These are phyloP conservation scores for Piromyces sp. DNA, from an alignment of 192 early-diverging fungal genomes.

Conservation along the genomic window DNA sequence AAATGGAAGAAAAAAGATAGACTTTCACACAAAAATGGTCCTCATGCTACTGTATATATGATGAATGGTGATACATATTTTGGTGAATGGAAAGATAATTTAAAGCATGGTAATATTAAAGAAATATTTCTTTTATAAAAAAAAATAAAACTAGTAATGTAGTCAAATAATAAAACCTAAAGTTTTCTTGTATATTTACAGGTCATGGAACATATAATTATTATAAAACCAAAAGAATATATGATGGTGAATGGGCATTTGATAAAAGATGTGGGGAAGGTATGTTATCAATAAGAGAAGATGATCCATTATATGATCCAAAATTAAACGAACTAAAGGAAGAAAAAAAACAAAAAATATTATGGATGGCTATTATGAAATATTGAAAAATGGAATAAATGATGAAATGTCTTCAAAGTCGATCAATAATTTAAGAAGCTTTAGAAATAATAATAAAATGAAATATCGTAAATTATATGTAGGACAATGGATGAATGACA, in stretches of 20 bases:
- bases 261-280: slow-evolving; percentile 31
- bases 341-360: neutral
- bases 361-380: neutral
- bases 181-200: neutral
- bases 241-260: slow-evolving; percentile 35
- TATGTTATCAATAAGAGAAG: slow-evolving; percentile 21
- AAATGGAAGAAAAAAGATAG: slow-evolving; percentile 29
- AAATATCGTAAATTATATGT: slow-evolving; percentile 32
- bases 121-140: too few species aligned
- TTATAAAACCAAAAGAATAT: slow-evolving; percentile 18
- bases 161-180: too few species aligned
- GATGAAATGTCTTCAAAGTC: neutral
- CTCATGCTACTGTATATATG: slow-evolving; percentile 34
- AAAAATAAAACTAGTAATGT: too few species aligned
- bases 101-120: slow-evolving; percentile 17
- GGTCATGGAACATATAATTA: slow-evolving; percentile 38
- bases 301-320: neutral
- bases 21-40: slow-evolving; percentile 26
- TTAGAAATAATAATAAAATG: neutral
- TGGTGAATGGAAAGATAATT: slow-evolving; percentile 35
- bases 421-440: neutral
- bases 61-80: slow-evolving; percentile 37
- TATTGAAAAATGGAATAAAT: neutral
- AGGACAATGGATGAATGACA: slow-evolving; percentile 27
- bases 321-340: neutral